A percentile compares a stretch with the other conserved stretches of the same genome.
Conservation (phyloP, 2,329 filamentous ascomycete genomes). For the Talaromyces sp. region DNA sequence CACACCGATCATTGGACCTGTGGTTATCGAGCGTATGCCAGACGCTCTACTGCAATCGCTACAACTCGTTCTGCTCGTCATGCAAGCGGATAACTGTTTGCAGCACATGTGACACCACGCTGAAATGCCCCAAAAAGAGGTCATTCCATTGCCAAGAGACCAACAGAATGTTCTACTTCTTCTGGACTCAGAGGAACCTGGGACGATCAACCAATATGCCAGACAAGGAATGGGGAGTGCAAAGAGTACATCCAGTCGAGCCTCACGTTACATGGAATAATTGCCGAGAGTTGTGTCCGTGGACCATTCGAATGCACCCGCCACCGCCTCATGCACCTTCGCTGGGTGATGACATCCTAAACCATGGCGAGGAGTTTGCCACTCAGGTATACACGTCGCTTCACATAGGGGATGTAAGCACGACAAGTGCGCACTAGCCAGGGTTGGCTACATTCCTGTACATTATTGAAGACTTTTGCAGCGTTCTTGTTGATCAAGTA, state of each 20-base stretch:
- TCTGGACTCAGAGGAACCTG: constrained; percentile 30
- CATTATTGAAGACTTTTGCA: background rate
- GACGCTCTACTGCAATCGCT: constrained; percentile 28
- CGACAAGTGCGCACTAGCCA: background rate
- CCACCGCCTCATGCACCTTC: constrained; percentile 26
- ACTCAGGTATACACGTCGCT: constrained; percentile 32
- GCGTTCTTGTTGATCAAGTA: background rate
- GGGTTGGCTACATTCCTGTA: background rate
- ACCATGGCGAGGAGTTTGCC: constrained; percentile 23
- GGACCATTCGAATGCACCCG: constrained; percentile 34
- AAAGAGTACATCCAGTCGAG: constrained; percentile 34
- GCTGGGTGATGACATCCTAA: constrained; percentile 28
- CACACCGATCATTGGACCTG: constrained; percentile 34
- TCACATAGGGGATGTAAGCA: constrained; percentile 13
- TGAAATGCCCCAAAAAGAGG: constrained; percentile 31
- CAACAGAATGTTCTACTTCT: constrained; percentile 27
- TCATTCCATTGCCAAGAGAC: constrained; percentile 20
- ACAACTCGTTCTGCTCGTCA: constrained; percentile 28
- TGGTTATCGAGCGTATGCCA: constrained; percentile 36
- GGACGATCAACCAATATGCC: constrained; percentile 22
- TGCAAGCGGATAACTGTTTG: constrained; percentile 33
- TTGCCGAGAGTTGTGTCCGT: constrained; percentile 34
- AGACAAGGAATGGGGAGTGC: constrained; percentile 27
- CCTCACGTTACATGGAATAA: constrained; percentile 28
- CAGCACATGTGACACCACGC: constrained; percentile 26